A percentile compares a stretch with the other conserved stretches of the same genome.
phyloP scores from a whole-genome alignment of 1,139 yeast species.

The Candida neerlandica region DNA sequence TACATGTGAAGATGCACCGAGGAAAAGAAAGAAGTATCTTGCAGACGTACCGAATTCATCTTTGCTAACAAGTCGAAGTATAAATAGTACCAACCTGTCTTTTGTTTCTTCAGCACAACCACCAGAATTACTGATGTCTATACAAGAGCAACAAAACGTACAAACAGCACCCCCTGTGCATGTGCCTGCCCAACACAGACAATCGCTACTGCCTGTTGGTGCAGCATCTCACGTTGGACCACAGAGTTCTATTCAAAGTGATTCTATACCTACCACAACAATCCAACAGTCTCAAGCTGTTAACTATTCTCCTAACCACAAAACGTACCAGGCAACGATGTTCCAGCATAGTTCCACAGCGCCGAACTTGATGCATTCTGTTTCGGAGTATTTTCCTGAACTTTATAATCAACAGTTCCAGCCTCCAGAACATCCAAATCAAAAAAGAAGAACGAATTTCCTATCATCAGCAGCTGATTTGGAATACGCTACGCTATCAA shows the following conservation, averaged over 20 bases:
- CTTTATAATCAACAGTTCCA: constrained; percentile 10
- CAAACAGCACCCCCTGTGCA: not conserved
- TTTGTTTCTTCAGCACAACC: not conserved
- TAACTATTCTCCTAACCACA: constrained; percentile 9
- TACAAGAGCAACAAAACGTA: not conserved
- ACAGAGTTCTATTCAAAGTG: not conserved
- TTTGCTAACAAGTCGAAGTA: constrained; percentile 10
- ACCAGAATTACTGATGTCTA: not conserved
- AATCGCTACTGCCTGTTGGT: not conserved
- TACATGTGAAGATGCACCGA: constrained; percentile 88
- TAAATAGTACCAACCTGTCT: not conserved
- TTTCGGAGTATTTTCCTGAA: constrained; percentile 9
- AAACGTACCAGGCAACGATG: constrained; percentile 18
- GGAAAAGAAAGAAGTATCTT: constrained; percentile 82
- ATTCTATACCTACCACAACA: not conserved
- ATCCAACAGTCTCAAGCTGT: not conserved
- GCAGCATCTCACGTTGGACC: not conserved
- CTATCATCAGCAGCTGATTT: constrained; percentile 77
- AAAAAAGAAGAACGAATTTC: constrained; percentile 42
- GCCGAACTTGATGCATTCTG: constrained; percentile 13
- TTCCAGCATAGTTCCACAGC: constrained; percentile 20
- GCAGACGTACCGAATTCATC: constrained; percentile 50
- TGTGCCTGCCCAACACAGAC: not conserved
- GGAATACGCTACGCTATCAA: constrained; percentile 79
- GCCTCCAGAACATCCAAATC: constrained; percentile 7